Evolutionary conservation across 495 filamentous ascomycete genomes (phyloP), one percentile per base, ranked within the genome.

Genomic region (Hyaloscypha variabilis): DNA sequence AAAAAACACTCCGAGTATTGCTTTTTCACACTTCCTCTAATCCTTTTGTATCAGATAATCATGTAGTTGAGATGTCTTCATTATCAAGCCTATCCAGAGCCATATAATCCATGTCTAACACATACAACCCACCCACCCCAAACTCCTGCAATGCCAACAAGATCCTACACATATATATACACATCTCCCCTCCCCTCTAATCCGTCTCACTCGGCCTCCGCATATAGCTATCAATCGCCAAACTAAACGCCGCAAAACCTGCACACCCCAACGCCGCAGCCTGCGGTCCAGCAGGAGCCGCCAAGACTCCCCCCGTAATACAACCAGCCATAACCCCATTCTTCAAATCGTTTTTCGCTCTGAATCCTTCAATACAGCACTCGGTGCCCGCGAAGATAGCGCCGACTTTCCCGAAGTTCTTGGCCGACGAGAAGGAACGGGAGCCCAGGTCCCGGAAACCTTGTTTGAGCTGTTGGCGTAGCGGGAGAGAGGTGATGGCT

Each of bases 381-480:
- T 99, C 95, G 14, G 94, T 96, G 25, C 95, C 96, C 19, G 86
- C 82, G 78, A 94, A 99, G 10, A 98, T 83, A 0, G 92, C 90
- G 57, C 95, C 95, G 52, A 99, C 89, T 52, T 90, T 85, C 28
- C 91, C 96, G 78, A 99, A 99, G 77, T 97, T 97, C 80, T 96
- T 96, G 21, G 93, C 95, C 6, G 89, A 91, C 71, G 88, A 90
- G 78, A 81, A 95, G 19, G 91, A 91, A 13, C 94, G 87, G 51
- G 82, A 69, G 55, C 94, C 94, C 93, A 98, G 97, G 76, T 99
- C 95, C 70, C 89, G 91, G 81, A 99, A 94, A 26, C 95, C 95
- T 73, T 79, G 75, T 59, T 84, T 85, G 26, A 98, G 78, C 77
- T 97, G 95, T 73, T 97, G 83, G 25, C 87, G 83, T 62, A 93